Base-by-base conservation (phyloP, 2,329 filamentous ascomycete genomes). In the Calycina herbarum region DNA sequence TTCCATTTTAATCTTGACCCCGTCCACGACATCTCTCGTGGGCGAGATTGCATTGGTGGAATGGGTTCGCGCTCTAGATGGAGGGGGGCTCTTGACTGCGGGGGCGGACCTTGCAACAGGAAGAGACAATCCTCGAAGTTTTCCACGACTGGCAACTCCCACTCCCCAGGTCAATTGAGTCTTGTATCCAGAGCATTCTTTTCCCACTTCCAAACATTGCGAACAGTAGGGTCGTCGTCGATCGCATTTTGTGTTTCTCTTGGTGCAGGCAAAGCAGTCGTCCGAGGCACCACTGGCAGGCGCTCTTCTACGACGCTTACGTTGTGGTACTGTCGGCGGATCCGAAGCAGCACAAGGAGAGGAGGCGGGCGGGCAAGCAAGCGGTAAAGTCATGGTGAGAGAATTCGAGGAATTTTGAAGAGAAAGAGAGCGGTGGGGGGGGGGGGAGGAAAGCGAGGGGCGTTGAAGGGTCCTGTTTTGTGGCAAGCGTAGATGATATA, bases 81-180 rank as follows among this genome's bases (percentile, higher is more conserved):
- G 51, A n/a, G 73, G 69, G 15, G 74, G 74, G 61, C 74, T 77
- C 63, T 70, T 74, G 7, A 81, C 78, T 2, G 79, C 78, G 1
- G 83, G 79, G 27, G 84, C 78, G 17, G 85, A 84, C 76, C 87
- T 88, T 64, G 86, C 87, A 68, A 89, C 84, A 66, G 87, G 87
- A 65, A 96, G 82, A 64, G 94, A 94, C 71, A 97, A 83, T 48
- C 94, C 94, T 68, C 94, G 88, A 69, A 98, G 87, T 82, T 98
- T 98, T 76, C 94, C 94, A 74, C 94, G 89, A 79, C 94, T 97
- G 64, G 94, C 94, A 66, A 98, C 94, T 61, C 94, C 94, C 59
- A 97, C 92, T 54, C 93, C 93, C 94, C 94, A 98, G 58, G 94
- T 98, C 79, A 98, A 84, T 73, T 94, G 94, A 17, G 94, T 98